These are phyloP conservation scores for Colletotrichum musicola DNA, from an alignment of 2,329 filamentous ascomycete species.

Conservation along the genomic window DNA sequence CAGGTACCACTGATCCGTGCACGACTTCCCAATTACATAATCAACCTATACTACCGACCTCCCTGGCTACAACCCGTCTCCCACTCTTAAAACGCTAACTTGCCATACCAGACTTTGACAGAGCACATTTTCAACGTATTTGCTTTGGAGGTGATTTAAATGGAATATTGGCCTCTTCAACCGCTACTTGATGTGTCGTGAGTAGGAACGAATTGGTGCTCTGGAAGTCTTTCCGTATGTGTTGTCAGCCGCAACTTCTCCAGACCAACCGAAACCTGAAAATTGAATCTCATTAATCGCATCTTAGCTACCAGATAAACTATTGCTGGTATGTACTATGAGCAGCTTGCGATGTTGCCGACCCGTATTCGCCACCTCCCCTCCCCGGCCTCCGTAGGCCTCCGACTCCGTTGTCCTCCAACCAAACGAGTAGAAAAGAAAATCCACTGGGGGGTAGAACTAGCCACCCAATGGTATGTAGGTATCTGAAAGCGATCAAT, in stretches of 20 bases:
- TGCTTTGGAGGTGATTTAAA: too few relatives aligned
- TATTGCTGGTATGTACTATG: not conserved
- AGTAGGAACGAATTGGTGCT: too few relatives aligned
- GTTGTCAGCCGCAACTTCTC: not conserved
- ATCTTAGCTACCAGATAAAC: constrained; percentile 9
- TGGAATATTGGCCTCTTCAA: too few relatives aligned
- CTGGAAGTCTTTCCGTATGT: too few relatives aligned
- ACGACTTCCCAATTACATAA: constrained; percentile 5
- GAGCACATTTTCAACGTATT: too few relatives aligned
- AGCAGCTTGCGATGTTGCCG: constrained; percentile 10
- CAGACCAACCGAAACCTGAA: too few relatives aligned
- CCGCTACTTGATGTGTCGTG: too few relatives aligned
- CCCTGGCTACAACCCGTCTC: too few relatives aligned
- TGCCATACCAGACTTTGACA: too few relatives aligned
- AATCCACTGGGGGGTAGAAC: constrained; percentile 17
- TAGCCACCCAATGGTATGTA: constrained; percentile 13
- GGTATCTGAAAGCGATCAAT: constrained; percentile 33
- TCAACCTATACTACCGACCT: not conserved
- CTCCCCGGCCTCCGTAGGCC: constrained; percentile 1
- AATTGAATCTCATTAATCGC: constrained; percentile 15
- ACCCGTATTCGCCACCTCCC: constrained; percentile 12
- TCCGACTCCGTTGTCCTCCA: constrained; percentile 22
- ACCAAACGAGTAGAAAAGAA: not conserved
- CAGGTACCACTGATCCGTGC: constrained; percentile 33
- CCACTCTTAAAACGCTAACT: too few relatives aligned